phyloP scores from a whole-genome alignment of 768 basidiomycete species.

The Mycena floridula region DNA sequence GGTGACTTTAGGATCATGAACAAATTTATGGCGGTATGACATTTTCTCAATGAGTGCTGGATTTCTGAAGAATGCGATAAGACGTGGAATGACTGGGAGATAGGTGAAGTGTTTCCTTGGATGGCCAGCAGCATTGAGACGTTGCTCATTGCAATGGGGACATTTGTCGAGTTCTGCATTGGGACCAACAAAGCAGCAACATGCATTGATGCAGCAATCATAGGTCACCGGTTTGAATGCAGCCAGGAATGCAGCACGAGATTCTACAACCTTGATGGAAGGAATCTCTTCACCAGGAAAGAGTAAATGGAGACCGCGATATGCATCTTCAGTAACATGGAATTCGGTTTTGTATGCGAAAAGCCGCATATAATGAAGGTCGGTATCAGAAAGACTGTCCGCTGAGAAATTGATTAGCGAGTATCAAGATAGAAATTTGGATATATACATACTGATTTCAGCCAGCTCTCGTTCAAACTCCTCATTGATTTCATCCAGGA shows the following conservation, averaged over 20 bases:
- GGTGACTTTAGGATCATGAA: slow-evolving; percentile 5
- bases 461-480: too few relatives aligned
- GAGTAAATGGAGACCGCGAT: neutral
- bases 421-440: too few relatives aligned
- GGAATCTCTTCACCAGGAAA: neutral
- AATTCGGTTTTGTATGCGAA: neutral
- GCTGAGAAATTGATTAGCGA: neutral
- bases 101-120: slow-evolving; percentile 19
- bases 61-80: slow-evolving; percentile 13
- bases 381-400: neutral
- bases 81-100: slow-evolving; percentile 22
- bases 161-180: slow-evolving; percentile 12
- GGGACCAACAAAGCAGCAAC: slow-evolving; percentile 17
- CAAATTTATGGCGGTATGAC: slow-evolving; percentile 14
- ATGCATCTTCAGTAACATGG: neutral
- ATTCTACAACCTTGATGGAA: neutral
- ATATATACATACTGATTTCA: too few relatives aligned
- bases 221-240: too few relatives aligned
- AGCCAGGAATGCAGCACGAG: slow-evolving; percentile 14
- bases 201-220: slow-evolving; percentile 25
- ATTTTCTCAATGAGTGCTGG: slow-evolving; percentile 6
- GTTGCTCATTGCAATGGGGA: slow-evolving; percentile 18
- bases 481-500: too few relatives aligned
- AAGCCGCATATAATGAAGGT: neutral
- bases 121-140: slow-evolving; percentile 8